Conservation (phyloP, 2,329 filamentous ascomycete species). For the Microdochium paspali region DNA sequence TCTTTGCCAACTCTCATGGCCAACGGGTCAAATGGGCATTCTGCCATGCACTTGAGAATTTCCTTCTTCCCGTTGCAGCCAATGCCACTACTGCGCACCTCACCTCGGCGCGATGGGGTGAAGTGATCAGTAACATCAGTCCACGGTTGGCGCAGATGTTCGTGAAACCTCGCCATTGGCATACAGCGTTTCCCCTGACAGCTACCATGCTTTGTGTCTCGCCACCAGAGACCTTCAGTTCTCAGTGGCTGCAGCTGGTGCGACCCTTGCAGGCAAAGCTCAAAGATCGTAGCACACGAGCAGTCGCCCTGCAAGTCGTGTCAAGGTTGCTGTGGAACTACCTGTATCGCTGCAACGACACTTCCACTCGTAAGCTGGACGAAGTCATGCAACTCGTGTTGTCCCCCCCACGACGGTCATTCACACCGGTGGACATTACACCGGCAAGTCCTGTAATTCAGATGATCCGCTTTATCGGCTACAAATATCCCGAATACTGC, state of each 20-base stretch:
- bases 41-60: slow-evolving; percentile 80
- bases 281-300: slow-evolving; percentile 72
- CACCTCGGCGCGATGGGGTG: slow-evolving; percentile 73
- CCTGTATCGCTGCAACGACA: slow-evolving; percentile 74
- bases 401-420: slow-evolving; percentile 68
- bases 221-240: slow-evolving; percentile 69
- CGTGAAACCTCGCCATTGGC: slow-evolving; percentile 87
- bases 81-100: slow-evolving; percentile 69
- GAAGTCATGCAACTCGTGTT: slow-evolving; percentile 81
- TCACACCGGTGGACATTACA: slow-evolving; percentile 73
- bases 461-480: slow-evolving; percentile 88
- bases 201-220: slow-evolving; percentile 84
- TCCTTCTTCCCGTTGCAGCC: slow-evolving; percentile 80
- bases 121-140: slow-evolving; percentile 71
- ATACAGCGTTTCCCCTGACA: slow-evolving; percentile 77
- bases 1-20: slow-evolving; percentile 80
- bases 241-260: slow-evolving; percentile 79
- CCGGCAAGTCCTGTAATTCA: slow-evolving; percentile 87
- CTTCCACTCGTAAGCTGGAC: slow-evolving; percentile 69
- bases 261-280: slow-evolving; percentile 69
- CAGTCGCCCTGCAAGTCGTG: slow-evolving; percentile 77
- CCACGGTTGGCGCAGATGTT: slow-evolving; percentile 77
- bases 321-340: slow-evolving; percentile 92
- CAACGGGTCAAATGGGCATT: slow-evolving; percentile 89
- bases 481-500: slow-evolving; percentile 86